phyloP scores from a whole-genome alignment of 441 rosid genomes.

The Hura crepitans region DNA sequence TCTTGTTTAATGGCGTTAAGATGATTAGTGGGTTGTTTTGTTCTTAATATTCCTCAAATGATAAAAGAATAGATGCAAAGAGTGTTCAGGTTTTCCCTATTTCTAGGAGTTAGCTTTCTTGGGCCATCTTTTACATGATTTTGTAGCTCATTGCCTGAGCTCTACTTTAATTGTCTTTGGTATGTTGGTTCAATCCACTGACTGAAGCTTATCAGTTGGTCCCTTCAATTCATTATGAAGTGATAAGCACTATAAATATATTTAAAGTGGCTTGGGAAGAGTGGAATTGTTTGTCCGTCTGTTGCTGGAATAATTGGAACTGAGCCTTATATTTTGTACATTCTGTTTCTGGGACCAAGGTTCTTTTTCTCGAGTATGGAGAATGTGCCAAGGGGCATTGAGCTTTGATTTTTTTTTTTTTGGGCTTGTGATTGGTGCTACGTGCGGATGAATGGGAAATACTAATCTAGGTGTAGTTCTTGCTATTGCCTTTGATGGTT shows the following conservation, averaged over 20 bases:
- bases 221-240: conserved; percentile 9
- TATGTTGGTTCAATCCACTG: conserved; percentile 2
- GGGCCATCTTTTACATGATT: conserved; percentile 6
- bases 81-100: conserved; percentile 5
- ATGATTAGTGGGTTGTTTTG: neutral
- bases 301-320: conserved; percentile 3
- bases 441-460: conserved; percentile 8
- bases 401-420: conserved; percentile 9
- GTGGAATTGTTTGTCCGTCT: conserved; percentile 2
- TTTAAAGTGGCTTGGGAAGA: conserved; percentile 14
- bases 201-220: conserved; percentile 7
- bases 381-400: conserved; percentile 17
- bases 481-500: conserved; percentile 7
- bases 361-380: conserved; percentile 3
- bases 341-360: neutral
- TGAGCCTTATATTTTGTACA: neutral
- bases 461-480: neutral
- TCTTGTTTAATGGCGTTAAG: neutral
- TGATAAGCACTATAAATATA: conserved; percentile 6
- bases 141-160: neutral
- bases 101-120: conserved; percentile 10
- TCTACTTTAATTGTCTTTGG: conserved; percentile 2
- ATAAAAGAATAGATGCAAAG: conserved; percentile 6
- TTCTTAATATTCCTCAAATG: conserved; percentile 5
- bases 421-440: conserved; percentile 15